Base-by-base conservation (phyloP, 768 basidiomycete species). In the Lactarius vividus region DNA sequence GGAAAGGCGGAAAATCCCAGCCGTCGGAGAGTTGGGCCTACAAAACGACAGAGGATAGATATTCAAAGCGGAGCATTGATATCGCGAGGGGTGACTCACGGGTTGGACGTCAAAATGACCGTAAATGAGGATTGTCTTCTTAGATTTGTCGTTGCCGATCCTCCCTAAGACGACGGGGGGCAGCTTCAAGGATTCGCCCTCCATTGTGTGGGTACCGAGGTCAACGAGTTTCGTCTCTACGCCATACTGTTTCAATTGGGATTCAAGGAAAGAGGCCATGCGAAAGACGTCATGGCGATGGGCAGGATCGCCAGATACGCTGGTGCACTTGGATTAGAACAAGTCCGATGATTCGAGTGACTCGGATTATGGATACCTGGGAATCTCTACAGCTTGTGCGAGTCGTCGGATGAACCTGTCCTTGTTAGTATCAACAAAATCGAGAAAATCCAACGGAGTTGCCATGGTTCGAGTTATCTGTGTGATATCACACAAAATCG, bases 51-150 rank as follows among this genome's bases (percentile, higher is more conserved):
- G 53, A 33, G 11, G 8, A 1, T 57, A 40, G 29, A 44, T 18
- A 20, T 31, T 13, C 28, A 15, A 53, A 29, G 52, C 26, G n/a
- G 2, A 2, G 37, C 29, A 35, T 54, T 23, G n/a, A 53, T 8
- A 26, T 28, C 23, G 49, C 16, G 46, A 33, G 11, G 20, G n/a
- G 20, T 23, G 10, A 77, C 85, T 59, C 66, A 92, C 91, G 10
- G 96, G 95, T 72, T 97, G 96, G 8, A 97, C 96, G 73, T 97
- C 95, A 73, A 93, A 96, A 75, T 98, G 96, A 2, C 94, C 96
- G 74, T 98, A 98, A 37, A 98, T 78, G 33, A 96, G 83, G 39
- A 98, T 86, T 0, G 95, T 98, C 84, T 92, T 96, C 86, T 98
- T 98, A 73, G 79, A 85, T 16, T 86, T 86, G 76, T 97, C 93